These are phyloP conservation scores for Dactylellina cionopaga DNA, from an alignment of 2,329 filamentous ascomycete genomes.

Conservation along the genomic window DNA sequence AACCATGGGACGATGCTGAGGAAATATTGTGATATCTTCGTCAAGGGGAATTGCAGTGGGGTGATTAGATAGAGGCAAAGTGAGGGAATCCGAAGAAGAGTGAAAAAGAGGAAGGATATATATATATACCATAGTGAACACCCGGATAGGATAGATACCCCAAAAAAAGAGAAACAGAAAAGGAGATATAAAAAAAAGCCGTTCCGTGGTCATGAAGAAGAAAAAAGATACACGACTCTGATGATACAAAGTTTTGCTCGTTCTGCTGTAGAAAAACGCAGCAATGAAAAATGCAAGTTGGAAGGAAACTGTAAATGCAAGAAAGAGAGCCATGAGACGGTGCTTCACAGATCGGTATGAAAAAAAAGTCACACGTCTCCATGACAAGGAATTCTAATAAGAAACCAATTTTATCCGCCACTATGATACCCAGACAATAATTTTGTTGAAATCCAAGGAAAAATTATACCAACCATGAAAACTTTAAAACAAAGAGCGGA, in stretches of 20 bases:
- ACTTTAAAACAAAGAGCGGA: conserved; percentile 11
- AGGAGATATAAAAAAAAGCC: conserved; percentile 12
- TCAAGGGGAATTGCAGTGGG: neutral
- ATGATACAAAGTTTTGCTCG: conserved; percentile 42
- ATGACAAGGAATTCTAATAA: conserved; percentile 32
- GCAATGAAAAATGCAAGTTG: conserved; percentile 38
- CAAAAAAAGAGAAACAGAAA: conserved; percentile 18
- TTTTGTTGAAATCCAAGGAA: conserved; percentile 39
- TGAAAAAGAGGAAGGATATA: conserved; percentile 12
- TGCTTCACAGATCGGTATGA: conserved; percentile 28
- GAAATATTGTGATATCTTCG: conserved; percentile 14
- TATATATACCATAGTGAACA: conserved; percentile 52
- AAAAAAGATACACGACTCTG: conserved; percentile 32
- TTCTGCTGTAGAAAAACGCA: conserved; percentile 31
- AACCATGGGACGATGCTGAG: conserved; percentile 13
- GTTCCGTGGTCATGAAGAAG: conserved; percentile 47
- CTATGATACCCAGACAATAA: conserved; percentile 38
- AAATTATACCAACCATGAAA: conserved; percentile 30
- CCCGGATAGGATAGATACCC: conserved; percentile 45
- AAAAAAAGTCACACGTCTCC: conserved; percentile 32
- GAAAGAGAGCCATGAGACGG: conserved; percentile 6
- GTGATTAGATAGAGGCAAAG: conserved; percentile 20
- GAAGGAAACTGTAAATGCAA: conserved; percentile 29
- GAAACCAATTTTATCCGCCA: conserved; percentile 52
- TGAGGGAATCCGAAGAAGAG: conserved; percentile 8